Evolutionary conservation across 768 basidiomycete genomes (phyloP).

Genomic region (Leucocoprinus birnbaumii): DNA sequence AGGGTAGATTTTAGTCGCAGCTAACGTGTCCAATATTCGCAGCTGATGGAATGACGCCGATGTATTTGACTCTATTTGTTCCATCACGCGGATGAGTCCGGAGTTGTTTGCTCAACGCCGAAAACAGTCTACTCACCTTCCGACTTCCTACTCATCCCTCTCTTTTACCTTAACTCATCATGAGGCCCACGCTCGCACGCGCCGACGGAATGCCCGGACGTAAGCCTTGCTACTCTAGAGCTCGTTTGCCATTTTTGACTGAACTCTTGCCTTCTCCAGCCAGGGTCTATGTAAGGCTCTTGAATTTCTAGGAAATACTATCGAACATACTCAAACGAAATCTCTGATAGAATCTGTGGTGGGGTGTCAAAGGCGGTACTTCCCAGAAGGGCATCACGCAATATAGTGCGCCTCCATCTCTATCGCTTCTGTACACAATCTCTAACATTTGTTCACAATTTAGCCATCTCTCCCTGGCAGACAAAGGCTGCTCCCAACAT

Average conservation of each 20-base stretch:
- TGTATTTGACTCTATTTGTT: constrained; percentile 26
- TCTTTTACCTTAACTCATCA: constrained; percentile 29
- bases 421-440: not conserved
- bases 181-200: constrained; percentile 63
- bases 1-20: constrained; percentile 7
- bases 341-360: constrained; percentile 73
- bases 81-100: constrained; percentile 30
- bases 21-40: not conserved
- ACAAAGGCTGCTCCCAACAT: constrained; percentile 70
- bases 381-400: constrained; percentile 71
- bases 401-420: constrained; percentile 68
- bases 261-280: constrained; percentile 35
- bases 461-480: constrained; percentile 84
- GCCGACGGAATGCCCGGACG: constrained; percentile 82
- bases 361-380: constrained; percentile 72
- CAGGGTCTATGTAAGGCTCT: constrained; percentile 72
- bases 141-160: constrained; percentile 11
- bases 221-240: constrained; percentile 34
- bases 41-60: constrained; percentile 10
- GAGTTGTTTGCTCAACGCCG: constrained; percentile 18
- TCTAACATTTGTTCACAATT: constrained; percentile 1
- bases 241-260: not conserved
- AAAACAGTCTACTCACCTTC: not conserved
- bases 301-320: not conserved
- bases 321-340: not conserved